These are phyloP conservation scores for Dunaliella primolecta DNA, from an alignment of 139 green algal species.

Conservation along the genomic window DNA sequence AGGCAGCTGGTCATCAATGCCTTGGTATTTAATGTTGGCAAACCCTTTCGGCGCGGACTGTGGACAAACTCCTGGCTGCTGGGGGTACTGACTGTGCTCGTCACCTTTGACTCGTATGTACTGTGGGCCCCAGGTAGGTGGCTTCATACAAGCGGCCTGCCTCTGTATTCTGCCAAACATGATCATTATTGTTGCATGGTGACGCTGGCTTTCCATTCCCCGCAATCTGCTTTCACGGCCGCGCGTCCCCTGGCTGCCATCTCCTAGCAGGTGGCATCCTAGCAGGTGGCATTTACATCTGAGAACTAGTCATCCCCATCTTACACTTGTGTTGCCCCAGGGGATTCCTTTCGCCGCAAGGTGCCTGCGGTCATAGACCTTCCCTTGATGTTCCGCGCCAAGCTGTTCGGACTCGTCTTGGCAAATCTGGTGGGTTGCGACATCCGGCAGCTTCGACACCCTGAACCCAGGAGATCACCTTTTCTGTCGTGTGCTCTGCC, in stretches of 20 bases:
- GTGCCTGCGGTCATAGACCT: slow-evolving; percentile 1
- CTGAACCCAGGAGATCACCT: too few species aligned
- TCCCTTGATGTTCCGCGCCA: neutral
- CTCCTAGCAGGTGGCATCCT: neutral
- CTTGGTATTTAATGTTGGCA: slow-evolving; percentile 4
- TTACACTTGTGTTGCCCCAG: neutral
- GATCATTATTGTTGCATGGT: neutral
- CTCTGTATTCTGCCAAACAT: neutral
- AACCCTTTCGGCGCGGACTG: neutral
- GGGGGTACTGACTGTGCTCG: neutral
- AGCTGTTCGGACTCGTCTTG: neutral
- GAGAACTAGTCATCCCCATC: neutral
- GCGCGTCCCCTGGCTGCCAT: neutral
- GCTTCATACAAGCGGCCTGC: neutral
- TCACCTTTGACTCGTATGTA: neutral
- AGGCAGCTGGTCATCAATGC: slow-evolving; percentile 14
- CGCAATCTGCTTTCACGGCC: neutral
- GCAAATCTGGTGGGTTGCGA: neutral
- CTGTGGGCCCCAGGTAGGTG: slow-evolving; percentile 1
- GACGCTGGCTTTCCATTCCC: neutral
- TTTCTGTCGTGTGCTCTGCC: neutral
- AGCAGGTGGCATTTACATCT: neutral
- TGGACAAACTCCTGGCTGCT: slow-evolving; percentile 12
- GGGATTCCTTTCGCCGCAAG: neutral
- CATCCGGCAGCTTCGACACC: too few species aligned